Evolutionary conservation across 371 early-diverging fungal genomes (phyloP), one percentile per base, ranked within the genome.

Genomic region (Mucor indicus): DNA sequence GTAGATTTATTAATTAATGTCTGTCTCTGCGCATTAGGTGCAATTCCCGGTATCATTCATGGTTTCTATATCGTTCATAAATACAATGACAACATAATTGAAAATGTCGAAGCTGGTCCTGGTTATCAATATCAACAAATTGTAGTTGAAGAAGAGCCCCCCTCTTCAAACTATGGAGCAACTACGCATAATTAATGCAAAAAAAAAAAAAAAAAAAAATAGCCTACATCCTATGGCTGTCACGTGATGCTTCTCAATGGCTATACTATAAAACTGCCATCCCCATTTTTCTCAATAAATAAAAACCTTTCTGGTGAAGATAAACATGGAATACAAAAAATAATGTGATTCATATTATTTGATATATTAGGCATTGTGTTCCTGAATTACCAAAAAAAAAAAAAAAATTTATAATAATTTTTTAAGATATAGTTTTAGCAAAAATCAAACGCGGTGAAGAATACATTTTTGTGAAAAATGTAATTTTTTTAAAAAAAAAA

Each of bases 1-100:
- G 70, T 73, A 13, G 87, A 87, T 59, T 72, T 87, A 36, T 35
- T 84, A 10, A 87, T 87, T 25, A 87, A 85, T 52, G 55, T 83
- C 46, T 82, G 76, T 11, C 64, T 87, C 42, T 80, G 78, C n/a
- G 55, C 64, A 9, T 67, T 87, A 10, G 87, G 85, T 38, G 76
- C 76, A 8, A 67, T 75, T 40, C 76, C 76, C 37, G 76, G 76
- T 36, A 72, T 75, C 23, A 62, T 75, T 38, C 76, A 75, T 49
- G 72, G 69, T 10, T 75, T 71, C 37, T 75, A 75, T 32, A 71
- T 75, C 46, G 65, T 75, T 2, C 76, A 75, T 41, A 75, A 67
- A 48, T 63, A 75, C 49, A 75, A 71, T 30, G 76, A 75, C 10
- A 55, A 53, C 20, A n/a, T n/a, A n/a, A 47, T 67, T 30, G 70